phyloP scores from a whole-genome alignment of 257 asterid species.

The Solanum pinnatisectum region DNA sequence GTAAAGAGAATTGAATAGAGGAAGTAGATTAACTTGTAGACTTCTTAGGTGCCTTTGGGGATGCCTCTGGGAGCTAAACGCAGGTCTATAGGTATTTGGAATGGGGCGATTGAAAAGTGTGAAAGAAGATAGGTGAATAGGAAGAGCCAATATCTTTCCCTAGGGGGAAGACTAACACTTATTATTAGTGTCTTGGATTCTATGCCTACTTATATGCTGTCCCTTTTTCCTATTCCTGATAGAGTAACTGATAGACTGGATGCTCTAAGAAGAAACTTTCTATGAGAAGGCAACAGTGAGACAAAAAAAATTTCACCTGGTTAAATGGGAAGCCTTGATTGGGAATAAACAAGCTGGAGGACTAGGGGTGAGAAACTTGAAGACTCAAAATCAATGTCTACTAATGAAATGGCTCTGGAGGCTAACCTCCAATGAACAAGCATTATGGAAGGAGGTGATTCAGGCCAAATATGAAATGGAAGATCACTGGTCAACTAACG shows the following conservation, averaged over 20 bases:
- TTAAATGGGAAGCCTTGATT: background rate
- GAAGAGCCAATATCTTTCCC: background rate
- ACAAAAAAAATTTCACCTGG: background rate
- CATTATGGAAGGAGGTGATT: background rate
- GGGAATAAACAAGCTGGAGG: background rate
- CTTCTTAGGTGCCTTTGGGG: background rate
- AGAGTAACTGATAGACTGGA: background rate
- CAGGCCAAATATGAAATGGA: background rate
- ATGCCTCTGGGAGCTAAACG: background rate
- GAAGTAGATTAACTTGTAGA: background rate
- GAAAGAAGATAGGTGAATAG: background rate
- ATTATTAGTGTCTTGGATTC: background rate
- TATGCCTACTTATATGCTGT: background rate
- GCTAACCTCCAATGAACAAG: background rate
- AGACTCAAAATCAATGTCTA: background rate
- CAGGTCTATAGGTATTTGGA: background rate
- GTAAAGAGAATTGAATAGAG: background rate
- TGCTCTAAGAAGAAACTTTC: background rate
- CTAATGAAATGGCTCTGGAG: background rate
- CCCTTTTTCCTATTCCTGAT: background rate
- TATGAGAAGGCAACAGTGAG: background rate
- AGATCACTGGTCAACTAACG: background rate
- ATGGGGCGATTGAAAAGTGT: background rate
- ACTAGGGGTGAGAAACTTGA: background rate
- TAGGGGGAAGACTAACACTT: background rate